These are phyloP conservation scores for Kodamaea restingae DNA, from an alignment of 805 yeast species.

Conservation along the genomic window DNA sequence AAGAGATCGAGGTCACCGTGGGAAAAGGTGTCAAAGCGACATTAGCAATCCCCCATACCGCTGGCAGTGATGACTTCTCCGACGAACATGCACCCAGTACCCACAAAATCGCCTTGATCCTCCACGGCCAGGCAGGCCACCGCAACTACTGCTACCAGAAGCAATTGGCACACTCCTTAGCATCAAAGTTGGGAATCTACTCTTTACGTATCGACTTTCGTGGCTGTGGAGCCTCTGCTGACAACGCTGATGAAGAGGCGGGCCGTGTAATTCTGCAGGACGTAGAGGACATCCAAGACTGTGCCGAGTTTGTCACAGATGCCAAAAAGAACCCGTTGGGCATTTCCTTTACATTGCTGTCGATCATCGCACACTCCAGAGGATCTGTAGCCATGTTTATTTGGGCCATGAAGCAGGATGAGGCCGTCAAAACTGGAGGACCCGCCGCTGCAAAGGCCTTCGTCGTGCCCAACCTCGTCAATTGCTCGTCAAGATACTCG, in stretches of 20 bases:
- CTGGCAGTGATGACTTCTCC: conserved; percentile 19
- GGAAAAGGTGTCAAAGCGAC: conserved; percentile 36
- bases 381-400: conserved; percentile 72
- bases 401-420: conserved; percentile 55
- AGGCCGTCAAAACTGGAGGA: conserved; percentile 24
- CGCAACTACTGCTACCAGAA: conserved; percentile 74
- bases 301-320: conserved; percentile 28
- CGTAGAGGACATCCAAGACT: conserved; percentile 56
- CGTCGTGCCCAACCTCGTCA: conserved; percentile 62
- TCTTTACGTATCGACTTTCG: conserved; percentile 81
- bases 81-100: conserved; percentile 37
- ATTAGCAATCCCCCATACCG: conserved; percentile 35
- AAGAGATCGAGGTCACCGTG: conserved; percentile 34
- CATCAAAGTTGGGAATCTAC: conserved; percentile 55
- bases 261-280: conserved; percentile 67
- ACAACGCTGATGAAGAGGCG: conserved; percentile 25
- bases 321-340: conserved; percentile 34
- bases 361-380: conserved; percentile 75
- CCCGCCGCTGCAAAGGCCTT: conserved; percentile 24
- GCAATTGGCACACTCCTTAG: conserved; percentile 54
- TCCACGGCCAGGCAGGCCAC: conserved; percentile 89
- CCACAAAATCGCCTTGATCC: conserved; percentile 52
- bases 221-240: conserved; percentile 76
- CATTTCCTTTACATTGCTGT: conserved; percentile 43
- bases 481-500: conserved; percentile 68